These are phyloP conservation scores for Saccharomycopsis sp. DNA, from an alignment of 805 yeast genomes.

Conservation along the genomic window DNA sequence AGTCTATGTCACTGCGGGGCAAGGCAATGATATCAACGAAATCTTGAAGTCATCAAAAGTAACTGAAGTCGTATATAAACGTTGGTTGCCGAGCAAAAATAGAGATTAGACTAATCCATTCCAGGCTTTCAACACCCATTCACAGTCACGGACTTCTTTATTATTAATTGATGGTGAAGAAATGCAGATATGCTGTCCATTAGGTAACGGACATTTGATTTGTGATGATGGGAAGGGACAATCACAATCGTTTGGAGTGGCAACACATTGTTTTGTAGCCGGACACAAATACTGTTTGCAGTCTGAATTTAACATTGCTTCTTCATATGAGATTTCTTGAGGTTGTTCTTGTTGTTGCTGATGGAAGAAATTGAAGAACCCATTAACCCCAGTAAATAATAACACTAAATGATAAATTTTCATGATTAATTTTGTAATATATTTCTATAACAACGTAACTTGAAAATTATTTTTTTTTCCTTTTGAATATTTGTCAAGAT, in stretches of 20 bases:
- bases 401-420: no score
- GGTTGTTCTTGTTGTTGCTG: background rate
- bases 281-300: slow-evolving; percentile 75
- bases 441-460: no score
- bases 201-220: slow-evolving; percentile 71
- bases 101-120: slow-evolving; percentile 59
- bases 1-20: slow-evolving; percentile 41
- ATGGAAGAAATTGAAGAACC: background rate
- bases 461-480: no score
- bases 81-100: slow-evolving; percentile 85
- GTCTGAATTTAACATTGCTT: slow-evolving; percentile 23
- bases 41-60: slow-evolving; percentile 42
- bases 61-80: slow-evolving; percentile 58
- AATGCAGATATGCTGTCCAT: slow-evolving; percentile 64
- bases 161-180: slow-evolving; percentile 64
- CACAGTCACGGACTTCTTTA: slow-evolving; percentile 67
- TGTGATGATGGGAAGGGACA: slow-evolving; percentile 87
- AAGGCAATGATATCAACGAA: slow-evolving; percentile 22
- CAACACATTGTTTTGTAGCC: slow-evolving; percentile 76
- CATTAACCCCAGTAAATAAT: background rate
- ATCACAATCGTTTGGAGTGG: slow-evolving; percentile 66
- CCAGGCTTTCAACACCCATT: slow-evolving; percentile 74
- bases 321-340: background rate
- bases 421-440: no score
- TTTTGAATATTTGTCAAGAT: no score